Percentiles rank a stretch among this genome's conserved stretches.
phyloP scores from a whole-genome alignment of 495 filamentous ascomycete species.

The Amphirosellinia nigrospora region DNA sequence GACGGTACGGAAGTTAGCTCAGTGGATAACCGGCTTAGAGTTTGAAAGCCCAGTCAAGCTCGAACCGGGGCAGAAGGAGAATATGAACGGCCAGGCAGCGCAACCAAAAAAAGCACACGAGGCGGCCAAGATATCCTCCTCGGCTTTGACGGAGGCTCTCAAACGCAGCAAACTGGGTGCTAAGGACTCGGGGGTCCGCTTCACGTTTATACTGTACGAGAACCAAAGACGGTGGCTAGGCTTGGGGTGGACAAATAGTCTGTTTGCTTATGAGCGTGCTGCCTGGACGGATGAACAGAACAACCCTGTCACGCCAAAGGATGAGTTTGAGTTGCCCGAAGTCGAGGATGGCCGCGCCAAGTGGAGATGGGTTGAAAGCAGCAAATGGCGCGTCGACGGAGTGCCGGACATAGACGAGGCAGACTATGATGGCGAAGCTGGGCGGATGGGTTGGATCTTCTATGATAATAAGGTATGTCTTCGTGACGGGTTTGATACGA shows the following conservation, averaged over 20 bases:
- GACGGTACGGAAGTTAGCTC: conserved; percentile 67
- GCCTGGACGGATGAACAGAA: conserved; percentile 97
- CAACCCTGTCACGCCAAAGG: conserved; percentile 75
- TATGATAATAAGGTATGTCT: conserved; percentile 91
- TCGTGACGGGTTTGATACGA: neutral
- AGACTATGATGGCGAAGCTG: conserved; percentile 61
- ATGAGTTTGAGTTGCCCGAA: conserved; percentile 85
- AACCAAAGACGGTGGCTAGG: conserved; percentile 97
- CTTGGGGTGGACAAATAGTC: conserved; percentile 88
- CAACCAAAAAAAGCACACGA: conserved; percentile 32
- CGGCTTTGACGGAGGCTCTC: conserved; percentile 38
- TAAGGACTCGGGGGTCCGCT: conserved; percentile 77
- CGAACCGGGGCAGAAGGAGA: conserved; percentile 35
- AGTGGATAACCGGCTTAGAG: conserved; percentile 77
- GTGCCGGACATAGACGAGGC: conserved; percentile 57
- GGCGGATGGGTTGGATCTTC: conserved; percentile 87
- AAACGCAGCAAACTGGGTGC: conserved; percentile 39
- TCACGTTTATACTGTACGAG: conserved; percentile 95
- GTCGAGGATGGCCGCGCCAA: conserved; percentile 75
- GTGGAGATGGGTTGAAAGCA: conserved; percentile 88
- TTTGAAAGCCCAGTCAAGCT: conserved; percentile 57
- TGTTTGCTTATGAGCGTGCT: conserved; percentile 86
- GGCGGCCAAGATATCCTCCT: conserved; percentile 33
- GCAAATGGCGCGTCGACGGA: conserved; percentile 88
- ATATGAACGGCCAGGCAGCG: conserved; percentile 24